Conservation (phyloP, 768 basidiomycete genomes). For the Steccherinum ochraceum region DNA sequence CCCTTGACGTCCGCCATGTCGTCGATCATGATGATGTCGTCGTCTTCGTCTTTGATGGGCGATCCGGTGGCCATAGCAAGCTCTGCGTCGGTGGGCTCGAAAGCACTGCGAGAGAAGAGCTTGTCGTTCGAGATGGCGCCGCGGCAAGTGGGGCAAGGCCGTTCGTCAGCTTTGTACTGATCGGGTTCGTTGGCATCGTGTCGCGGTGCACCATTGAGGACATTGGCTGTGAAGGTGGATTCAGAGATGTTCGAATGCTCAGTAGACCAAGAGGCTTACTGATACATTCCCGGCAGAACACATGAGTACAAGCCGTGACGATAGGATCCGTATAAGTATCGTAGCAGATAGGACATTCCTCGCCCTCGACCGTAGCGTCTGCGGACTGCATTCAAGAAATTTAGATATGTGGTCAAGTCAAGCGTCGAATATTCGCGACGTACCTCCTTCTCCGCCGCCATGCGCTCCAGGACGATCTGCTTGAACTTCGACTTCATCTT, state of each 20-base stretch:
- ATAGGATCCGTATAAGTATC: slow-evolving; percentile 49
- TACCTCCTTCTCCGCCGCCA: slow-evolving; percentile 51
- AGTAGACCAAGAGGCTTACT: slow-evolving; percentile 28
- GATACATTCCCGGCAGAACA: slow-evolving; percentile 59
- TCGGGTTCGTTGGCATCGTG: slow-evolving; percentile 30
- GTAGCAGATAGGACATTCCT: slow-evolving; percentile 62
- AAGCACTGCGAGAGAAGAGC: slow-evolving; percentile 51
- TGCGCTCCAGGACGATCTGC: slow-evolving; percentile 34
- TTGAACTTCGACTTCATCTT: slow-evolving; percentile 43
- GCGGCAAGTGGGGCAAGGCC: slow-evolving; percentile 62
- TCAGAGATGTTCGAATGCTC: background rate
- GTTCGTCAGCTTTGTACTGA: slow-evolving; percentile 36
- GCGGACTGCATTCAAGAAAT: slow-evolving; percentile 29
- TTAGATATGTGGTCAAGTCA: background rate
- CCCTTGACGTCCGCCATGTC: slow-evolving; percentile 11
- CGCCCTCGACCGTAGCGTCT: slow-evolving; percentile 41
- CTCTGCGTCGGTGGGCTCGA: slow-evolving; percentile 53
- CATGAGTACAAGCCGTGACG: slow-evolving; percentile 53
- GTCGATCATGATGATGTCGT: slow-evolving; percentile 24
- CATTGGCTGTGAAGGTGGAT: slow-evolving; percentile 28
- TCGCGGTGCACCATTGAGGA: slow-evolving; percentile 32
- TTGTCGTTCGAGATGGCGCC: slow-evolving; percentile 36
- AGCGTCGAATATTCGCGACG: slow-evolving; percentile 10
- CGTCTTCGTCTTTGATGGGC: slow-evolving; percentile 20
- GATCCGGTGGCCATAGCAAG: slow-evolving; percentile 17